phyloP scores from a whole-genome alignment of 441 rosid species.

The Macaranga tanarius region DNA sequence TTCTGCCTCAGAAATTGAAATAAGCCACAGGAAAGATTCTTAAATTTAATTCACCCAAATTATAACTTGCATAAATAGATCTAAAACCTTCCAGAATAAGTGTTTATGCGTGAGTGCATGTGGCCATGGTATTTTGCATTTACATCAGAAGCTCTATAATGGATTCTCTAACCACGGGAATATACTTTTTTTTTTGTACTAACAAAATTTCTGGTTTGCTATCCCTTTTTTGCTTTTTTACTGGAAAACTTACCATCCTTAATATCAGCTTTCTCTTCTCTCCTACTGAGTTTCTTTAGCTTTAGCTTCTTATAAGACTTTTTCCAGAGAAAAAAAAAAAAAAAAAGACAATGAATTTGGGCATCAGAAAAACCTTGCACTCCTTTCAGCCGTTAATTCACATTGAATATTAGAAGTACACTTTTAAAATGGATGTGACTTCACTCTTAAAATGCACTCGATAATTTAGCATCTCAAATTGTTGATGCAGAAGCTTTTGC shows the following conservation, averaged over 20 bases:
- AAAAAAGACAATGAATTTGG: background rate
- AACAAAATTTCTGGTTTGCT: background rate
- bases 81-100: background rate
- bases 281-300: background rate
- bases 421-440: background rate
- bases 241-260: background rate
- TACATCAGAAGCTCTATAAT: background rate
- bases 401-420: background rate
- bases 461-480: background rate
- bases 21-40: background rate
- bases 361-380: background rate
- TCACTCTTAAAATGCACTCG: background rate
- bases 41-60: background rate
- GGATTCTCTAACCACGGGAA: slow-evolving; percentile 1
- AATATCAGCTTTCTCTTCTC: background rate
- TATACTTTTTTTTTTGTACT: background rate
- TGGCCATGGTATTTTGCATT: background rate
- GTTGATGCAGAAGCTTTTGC: slow-evolving; percentile 6
- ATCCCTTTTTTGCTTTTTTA: background rate
- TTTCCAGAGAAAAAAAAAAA: background rate
- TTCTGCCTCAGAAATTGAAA: background rate
- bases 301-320: background rate
- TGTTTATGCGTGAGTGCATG: background rate
- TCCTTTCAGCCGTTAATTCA: background rate
- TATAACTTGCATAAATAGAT: background rate